Evolutionary conservation across 1,284 basidiomycete genomes (phyloP).

Genomic region (Erythrobasidium hasegawianum): DNA sequence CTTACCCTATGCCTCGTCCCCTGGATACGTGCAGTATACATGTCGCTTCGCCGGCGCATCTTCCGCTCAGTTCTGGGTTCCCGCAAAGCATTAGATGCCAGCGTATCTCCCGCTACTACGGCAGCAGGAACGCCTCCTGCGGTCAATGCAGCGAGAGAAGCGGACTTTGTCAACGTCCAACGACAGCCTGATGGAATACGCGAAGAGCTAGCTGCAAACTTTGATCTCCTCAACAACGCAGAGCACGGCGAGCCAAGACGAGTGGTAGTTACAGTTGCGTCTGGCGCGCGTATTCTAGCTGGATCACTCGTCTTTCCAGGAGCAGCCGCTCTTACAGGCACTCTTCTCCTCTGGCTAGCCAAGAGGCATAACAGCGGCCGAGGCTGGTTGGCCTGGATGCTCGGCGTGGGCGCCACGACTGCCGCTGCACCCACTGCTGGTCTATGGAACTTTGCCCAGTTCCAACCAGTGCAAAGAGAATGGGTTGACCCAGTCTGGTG

Average conservation of each 20-base stretch:
- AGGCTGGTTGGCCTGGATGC: conserved; percentile 13
- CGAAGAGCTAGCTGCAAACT: conserved; percentile 10
- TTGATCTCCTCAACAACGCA: conserved; percentile 2
- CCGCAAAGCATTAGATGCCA: not conserved
- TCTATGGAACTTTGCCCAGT: conserved; percentile 4
- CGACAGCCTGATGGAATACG: not conserved
- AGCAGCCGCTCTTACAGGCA: conserved; percentile 14
- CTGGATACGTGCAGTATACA: conserved; percentile 42
- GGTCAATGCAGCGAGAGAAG: conserved; percentile 19
- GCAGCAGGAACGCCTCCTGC: conserved; percentile 24
- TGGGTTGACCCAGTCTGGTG: conserved; percentile 42
- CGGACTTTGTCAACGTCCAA: conserved; percentile 25
- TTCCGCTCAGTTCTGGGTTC: conserved; percentile 39
- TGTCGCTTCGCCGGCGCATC: conserved; percentile 30
- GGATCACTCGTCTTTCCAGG: conserved; percentile 25
- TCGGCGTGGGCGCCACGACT: conserved; percentile 9
- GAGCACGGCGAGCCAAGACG: conserved; percentile 13
- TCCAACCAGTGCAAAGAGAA: conserved; percentile 12
- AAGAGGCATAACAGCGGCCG: conserved; percentile 11
- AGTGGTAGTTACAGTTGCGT: conserved; percentile 20
- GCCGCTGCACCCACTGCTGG: not conserved
- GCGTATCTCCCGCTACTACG: conserved; percentile 33
- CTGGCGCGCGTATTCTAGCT: conserved; percentile 21
- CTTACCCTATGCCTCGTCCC: conserved; percentile 42
- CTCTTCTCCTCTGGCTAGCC: conserved; percentile 19